phyloP scores from a whole-genome alignment of 768 basidiomycete genomes.

The Gyrodon lividus region DNA sequence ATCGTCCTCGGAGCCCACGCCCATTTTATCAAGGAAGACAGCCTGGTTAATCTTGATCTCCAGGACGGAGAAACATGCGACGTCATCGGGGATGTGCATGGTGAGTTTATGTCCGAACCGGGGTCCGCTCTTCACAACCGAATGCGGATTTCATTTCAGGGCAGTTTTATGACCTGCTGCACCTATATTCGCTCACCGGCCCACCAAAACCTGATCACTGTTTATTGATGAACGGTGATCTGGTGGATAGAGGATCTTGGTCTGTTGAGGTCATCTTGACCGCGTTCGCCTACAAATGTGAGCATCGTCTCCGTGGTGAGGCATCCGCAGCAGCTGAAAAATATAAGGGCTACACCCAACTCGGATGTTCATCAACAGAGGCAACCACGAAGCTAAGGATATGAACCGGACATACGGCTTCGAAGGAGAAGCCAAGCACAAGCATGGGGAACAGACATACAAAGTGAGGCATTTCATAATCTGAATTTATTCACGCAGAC shows the following conservation, averaged over 20 bases:
- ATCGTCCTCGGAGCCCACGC: constrained; percentile 86
- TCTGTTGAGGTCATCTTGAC: constrained; percentile 90
- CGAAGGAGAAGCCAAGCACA: constrained; percentile 94
- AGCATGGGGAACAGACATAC: constrained; percentile 94
- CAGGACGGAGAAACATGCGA: constrained; percentile 81
- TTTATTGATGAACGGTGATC: constrained; percentile 90
- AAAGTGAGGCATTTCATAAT: constrained; percentile 48
- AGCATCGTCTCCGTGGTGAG: constrained; percentile 23
- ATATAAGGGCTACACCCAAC: constrained; percentile 86
- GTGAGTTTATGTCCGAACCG: constrained; percentile 39
- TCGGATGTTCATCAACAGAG: constrained; percentile 90
- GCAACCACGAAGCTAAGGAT: constrained; percentile 95
- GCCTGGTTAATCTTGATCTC: constrained; percentile 73
- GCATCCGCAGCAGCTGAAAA: constrained; percentile 10
- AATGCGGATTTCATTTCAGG: constrained; percentile 43
- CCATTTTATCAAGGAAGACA: constrained; percentile 73
- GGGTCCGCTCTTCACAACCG: neutral
- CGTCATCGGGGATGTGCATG: constrained; percentile 96
- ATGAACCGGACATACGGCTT: constrained; percentile 97
- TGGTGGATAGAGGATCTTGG: constrained; percentile 97
- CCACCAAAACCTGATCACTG: constrained; percentile 84
- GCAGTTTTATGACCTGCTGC: constrained; percentile 92
- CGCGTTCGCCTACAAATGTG: constrained; percentile 94
- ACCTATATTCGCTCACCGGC: constrained; percentile 84
- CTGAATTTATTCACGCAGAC: neutral